A percentile compares a stretch with the other conserved stretches of the same genome.
Evolutionary conservation across 768 basidiomycete species (phyloP).

Genomic region (Ephemerocybe angulata): DNA sequence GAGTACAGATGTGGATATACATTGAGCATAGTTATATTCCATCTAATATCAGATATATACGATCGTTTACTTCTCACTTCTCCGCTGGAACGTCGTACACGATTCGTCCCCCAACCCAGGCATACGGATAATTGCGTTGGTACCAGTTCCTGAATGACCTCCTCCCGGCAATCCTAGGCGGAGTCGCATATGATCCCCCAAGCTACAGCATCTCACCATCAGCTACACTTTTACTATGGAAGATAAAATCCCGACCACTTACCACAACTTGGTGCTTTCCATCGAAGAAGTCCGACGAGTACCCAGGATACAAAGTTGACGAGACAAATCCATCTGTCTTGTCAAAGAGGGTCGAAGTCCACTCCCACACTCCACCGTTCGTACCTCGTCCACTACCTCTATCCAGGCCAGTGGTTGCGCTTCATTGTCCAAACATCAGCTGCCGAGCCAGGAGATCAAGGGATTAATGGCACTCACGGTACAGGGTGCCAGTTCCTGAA

Average conservation of each 20-base stretch:
- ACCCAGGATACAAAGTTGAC: conserved; percentile 86
- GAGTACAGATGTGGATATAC: too few species aligned
- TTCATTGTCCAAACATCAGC: conserved; percentile 20
- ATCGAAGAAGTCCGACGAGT: conserved; percentile 89
- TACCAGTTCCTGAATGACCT: conserved; percentile 86
- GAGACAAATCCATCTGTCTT: conserved; percentile 70
- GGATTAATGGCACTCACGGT: conserved; percentile 54
- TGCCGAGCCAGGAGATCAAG: not conserved
- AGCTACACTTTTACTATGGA: not conserved
- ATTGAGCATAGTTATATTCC: not conserved
- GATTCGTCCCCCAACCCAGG: conserved; percentile 76
- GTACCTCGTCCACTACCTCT: conserved; percentile 55
- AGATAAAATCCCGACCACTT: conserved; percentile 32
- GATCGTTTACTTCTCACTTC: not conserved
- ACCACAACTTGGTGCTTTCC: conserved; percentile 82
- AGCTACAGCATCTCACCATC: conserved; percentile 45
- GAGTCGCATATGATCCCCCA: conserved; percentile 86
- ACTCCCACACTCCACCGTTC: conserved; percentile 98
- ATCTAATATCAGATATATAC: not conserved
- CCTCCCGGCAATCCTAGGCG: conserved; percentile 76
- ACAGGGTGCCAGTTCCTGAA: conserved; percentile 93
- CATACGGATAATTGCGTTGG: conserved; percentile 85
- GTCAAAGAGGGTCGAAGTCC: conserved; percentile 83
- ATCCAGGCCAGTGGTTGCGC: conserved; percentile 64
- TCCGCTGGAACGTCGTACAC: conserved; percentile 36